Evolutionary conservation across 179 eudicot species (phyloP), one percentile per base, ranked within the genome.

Genomic region (Carnegiea gigantea): DNA sequence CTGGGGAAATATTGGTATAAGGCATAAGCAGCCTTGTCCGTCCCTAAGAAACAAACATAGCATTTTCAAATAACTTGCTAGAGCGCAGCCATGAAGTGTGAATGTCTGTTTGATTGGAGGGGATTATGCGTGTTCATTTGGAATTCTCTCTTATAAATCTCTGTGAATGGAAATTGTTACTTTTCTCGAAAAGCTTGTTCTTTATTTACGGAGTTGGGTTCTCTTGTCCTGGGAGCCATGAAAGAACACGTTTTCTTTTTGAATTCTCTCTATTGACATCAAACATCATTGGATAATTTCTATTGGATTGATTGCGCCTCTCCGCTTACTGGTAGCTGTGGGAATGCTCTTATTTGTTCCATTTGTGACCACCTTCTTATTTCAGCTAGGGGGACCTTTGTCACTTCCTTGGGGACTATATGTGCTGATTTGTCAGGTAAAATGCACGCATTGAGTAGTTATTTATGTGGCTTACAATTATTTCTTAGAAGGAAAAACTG

Each of bases 371-470:
- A 33, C 11, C 49, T 81, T 44, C 46, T 30, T 53, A 62, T 84
- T 79, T 82, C 92, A 96, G 99, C 89, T 96, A 13, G 98, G 99
- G 73, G 99, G 99, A 60, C 98, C 99, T 33, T 82, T 96, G 75
- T 94, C 99, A 17, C 97, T 96, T 87, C 99, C 99, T 46, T 96
- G 99, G 98, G 99, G 98, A 82, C 81, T 93, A 75, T 96, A 94
- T 57, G 97, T 94, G 83, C 89, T 96, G 75, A 91, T 96, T 80
- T 96, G 99, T 83, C 99, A 94, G 98, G 99, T 96, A 85, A 78
- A 14, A 67, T 70, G 73, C 46, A 36, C 46, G 33, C 46, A 33
- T 33, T 30, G 11, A 65, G 6, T 11, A 30, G 13, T 23, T 1
- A 6, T 0, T 33, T 33, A 1, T 3, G 3, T 33, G 36, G 1